A percentile compares a stretch with the other conserved stretches of the same genome.
These are phyloP conservation scores for Limnanthes douglasii DNA, from an alignment of 345 rosid genomes.

Conservation along the genomic window DNA sequence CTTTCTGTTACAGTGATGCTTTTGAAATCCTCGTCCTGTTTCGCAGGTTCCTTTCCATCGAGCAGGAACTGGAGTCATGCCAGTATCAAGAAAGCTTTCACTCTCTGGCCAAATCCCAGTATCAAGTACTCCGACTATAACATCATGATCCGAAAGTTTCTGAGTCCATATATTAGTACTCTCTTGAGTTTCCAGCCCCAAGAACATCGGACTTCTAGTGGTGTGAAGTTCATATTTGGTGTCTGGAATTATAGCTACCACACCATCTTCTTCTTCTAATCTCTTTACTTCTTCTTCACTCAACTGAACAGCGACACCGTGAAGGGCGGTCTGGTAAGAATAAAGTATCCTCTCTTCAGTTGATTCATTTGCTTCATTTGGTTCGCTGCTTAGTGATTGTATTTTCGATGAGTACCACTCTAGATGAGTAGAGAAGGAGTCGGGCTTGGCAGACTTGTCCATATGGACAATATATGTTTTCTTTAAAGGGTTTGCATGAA, in stretches of 20 bases:
- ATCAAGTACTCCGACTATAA: conserved; percentile 60
- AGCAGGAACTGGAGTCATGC: conserved; percentile 39
- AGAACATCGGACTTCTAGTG: conserved; percentile 59
- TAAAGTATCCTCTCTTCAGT: conserved; percentile 45
- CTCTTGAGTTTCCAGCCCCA: conserved; percentile 39
- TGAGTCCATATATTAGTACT: conserved; percentile 32
- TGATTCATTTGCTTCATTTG: conserved; percentile 13
- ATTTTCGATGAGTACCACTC: conserved; percentile 75
- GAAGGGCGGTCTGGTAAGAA: conserved; percentile 43
- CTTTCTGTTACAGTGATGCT: conserved; percentile 40
- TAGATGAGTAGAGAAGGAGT: conserved; percentile 28
- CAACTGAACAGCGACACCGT: conserved; percentile 52
- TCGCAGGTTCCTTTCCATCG: conserved; percentile 65
- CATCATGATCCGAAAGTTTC: conserved; percentile 39
- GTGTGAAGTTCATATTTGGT: conserved; percentile 52
- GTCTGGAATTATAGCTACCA: conserved; percentile 42
- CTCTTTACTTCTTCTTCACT: conserved; percentile 36
- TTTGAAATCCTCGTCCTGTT: conserved; percentile 34
- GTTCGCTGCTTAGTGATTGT: conserved; percentile 22
- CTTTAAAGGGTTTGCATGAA: conserved; percentile 16
- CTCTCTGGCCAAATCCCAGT: conserved; percentile 83
- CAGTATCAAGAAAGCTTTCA: conserved; percentile 44
- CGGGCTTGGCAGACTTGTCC: conserved; percentile 78
- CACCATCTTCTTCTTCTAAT: conserved; percentile 39
- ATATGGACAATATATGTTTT: conserved; percentile 72